Base-by-base conservation (phyloP, 495 filamentous ascomycete species). In the Podospora pseudoanserina region DNA sequence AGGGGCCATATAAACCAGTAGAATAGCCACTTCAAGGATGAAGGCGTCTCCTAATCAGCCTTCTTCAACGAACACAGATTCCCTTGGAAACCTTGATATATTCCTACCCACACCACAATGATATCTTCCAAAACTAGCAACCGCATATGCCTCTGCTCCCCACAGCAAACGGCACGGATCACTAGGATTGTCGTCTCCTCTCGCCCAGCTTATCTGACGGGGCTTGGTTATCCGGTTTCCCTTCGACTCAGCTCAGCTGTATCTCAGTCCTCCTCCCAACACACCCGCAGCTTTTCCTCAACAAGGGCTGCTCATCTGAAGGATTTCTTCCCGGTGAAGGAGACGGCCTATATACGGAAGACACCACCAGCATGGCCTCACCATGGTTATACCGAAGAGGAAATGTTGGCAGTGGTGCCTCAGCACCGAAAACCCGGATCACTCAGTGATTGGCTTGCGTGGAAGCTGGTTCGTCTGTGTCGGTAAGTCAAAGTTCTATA, bases 341-440 rank as follows among this genome's bases (percentile, higher is more conserved):
- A 83, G 65, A 84, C 83, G 1, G 70, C 77, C 1, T 71, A 75
- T 44, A 86, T 87, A 68, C 74, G 78, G 15, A 70, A 76, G 64
- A 86, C 84, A 16, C 82, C 85, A 18, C 74, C 89, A 44, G 84
- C 89, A 67, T 92, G 90, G 89, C 82, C 85, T 0, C 90, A 93
- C 75, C 90, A 88, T 69, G 81, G 86, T 70, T 90, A 79, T 64
- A 82, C 82, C 16, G 76, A 84, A 72, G 64, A 80, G 69, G 81
- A 83, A 72, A 80, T 84, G 81, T 64, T 74, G 13, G 70, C 68
- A n/a, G 78, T 83, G 4, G 75, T 77, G 18, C 78, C 80, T 2
- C 75, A 74, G 19, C 79, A 82, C 59, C 80, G 80, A 23, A 66
- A 71, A 60, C 74, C 77, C 0, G 68, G 73, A 66, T 80, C 79